Conservation (phyloP, 176 grass and related monocot genomes). For the Leersia perrieri region DNA sequence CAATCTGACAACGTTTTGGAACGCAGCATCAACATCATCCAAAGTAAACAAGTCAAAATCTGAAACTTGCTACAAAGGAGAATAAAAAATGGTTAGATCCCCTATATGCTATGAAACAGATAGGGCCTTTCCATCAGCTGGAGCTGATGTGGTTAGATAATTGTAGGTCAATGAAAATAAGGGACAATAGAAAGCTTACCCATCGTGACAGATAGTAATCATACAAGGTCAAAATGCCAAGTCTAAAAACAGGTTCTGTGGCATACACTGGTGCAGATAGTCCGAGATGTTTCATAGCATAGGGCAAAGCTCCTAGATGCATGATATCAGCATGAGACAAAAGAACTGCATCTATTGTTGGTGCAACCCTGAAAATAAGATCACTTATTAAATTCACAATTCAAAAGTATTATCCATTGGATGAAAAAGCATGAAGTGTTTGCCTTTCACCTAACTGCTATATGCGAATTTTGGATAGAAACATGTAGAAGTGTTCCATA, state of each 20-base stretch:
- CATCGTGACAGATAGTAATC: slow-evolving; percentile 80
- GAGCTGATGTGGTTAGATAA: slow-evolving; percentile 17
- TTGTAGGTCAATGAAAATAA: background rate
- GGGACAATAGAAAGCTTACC: slow-evolving; percentile 53
- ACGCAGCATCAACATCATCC: slow-evolving; percentile 85
- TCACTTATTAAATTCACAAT: slow-evolving; percentile 17
- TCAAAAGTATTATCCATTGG: background rate
- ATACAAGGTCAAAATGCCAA: slow-evolving; percentile 98
- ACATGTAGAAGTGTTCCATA: background rate
- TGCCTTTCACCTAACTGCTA: background rate
- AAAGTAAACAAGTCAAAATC: slow-evolving; percentile 91
- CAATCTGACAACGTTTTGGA: slow-evolving; percentile 79
- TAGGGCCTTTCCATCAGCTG: background rate
- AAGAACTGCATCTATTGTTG: slow-evolving; percentile 78
- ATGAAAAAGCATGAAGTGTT: background rate
- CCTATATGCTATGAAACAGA: background rate
- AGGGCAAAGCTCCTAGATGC: slow-evolving; percentile 95
- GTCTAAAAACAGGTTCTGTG: slow-evolving; percentile 90
- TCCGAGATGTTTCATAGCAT: slow-evolving; percentile 85
- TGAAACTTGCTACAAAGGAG: slow-evolving; percentile 64
- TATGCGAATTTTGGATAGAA: slow-evolving; percentile 3
- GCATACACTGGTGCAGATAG: slow-evolving; percentile 88
- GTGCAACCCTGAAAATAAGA: slow-evolving; percentile 66
- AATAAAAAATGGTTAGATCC: slow-evolving; percentile 28
- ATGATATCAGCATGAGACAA: slow-evolving; percentile 86